A percentile compares a stretch with the other conserved stretches of the same genome.
Conservation (phyloP, 371 early-diverging fungal genomes). For the Actinomucor elegans region DNA sequence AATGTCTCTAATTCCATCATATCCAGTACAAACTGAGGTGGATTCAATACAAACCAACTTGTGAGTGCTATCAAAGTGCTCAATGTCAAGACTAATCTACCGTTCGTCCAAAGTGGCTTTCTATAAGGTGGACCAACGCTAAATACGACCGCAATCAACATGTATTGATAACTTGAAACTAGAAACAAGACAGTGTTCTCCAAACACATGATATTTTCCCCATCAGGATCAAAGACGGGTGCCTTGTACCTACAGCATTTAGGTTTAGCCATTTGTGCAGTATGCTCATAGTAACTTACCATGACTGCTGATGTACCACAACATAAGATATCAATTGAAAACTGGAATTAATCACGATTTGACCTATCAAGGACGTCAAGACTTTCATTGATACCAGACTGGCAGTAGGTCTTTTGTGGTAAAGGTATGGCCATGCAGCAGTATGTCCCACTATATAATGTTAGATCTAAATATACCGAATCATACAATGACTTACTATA, state of each 20-base stretch:
- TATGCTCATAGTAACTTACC: constrained; percentile 51
- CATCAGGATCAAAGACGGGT: constrained; percentile 64
- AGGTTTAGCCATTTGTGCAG: neutral
- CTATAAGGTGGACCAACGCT: constrained; percentile 95
- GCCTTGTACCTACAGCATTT: constrained; percentile 54
- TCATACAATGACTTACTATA: constrained; percentile 54
- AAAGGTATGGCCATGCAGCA: constrained; percentile 73
- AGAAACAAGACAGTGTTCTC: constrained; percentile 93
- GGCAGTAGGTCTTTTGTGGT: constrained; percentile 89
- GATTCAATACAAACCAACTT: constrained; percentile 47
- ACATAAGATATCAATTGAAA: constrained; percentile 80
- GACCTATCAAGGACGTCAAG: constrained; percentile 86
- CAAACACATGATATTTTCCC: constrained; percentile 67
- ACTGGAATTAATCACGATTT: constrained; percentile 74
- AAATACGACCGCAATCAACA: constrained; percentile 86
- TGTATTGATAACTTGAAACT: constrained; percentile 89
- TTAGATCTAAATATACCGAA: too few relatives aligned
- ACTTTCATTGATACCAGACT: constrained; percentile 88
- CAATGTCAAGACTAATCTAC: constrained; percentile 64
- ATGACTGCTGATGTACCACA: constrained; percentile 69
- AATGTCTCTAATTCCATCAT: constrained; percentile 59
- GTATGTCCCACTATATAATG: constrained; percentile 78
- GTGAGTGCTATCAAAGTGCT: constrained; percentile 48
- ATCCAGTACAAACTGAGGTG: constrained; percentile 38
- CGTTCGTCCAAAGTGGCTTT: constrained; percentile 76